A percentile compares a stretch with the other conserved stretches of the same genome.
Conservation (phyloP, 371 early-diverging fungal genomes). For the Mortierella sp. region DNA sequence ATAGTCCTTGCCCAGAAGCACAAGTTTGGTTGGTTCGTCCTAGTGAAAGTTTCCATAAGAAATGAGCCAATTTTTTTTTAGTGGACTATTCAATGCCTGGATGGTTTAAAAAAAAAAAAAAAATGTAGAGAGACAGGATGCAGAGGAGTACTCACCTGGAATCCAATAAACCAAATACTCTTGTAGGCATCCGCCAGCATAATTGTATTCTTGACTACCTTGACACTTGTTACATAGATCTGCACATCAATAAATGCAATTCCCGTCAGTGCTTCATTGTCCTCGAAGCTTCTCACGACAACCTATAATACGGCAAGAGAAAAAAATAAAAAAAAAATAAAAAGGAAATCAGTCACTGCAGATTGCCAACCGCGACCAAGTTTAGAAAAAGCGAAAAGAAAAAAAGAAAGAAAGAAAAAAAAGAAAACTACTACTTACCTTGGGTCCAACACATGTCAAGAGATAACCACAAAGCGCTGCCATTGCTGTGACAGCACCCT, state of each 20-base stretch:
- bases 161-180: slow-evolving; percentile 93
- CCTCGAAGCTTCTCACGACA: slow-evolving; percentile 91
- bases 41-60: slow-evolving; percentile 32
- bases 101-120: not conserved
- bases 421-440: slow-evolving; percentile 58
- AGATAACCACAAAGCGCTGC: slow-evolving; percentile 90
- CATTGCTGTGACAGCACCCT: slow-evolving; percentile 94
- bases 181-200: slow-evolving; percentile 94
- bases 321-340: not conserved
- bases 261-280: slow-evolving; percentile 88
- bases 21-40: slow-evolving; percentile 93
- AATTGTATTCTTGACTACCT: slow-evolving; percentile 90
- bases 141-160: slow-evolving; percentile 72
- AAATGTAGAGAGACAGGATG: not conserved
- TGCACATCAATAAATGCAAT: slow-evolving; percentile 98
- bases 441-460: slow-evolving; percentile 91
- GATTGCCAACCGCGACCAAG: no score
- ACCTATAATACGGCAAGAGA: no score
- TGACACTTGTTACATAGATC: slow-evolving; percentile 87
- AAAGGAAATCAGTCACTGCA: not conserved
- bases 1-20: slow-evolving; percentile 91
- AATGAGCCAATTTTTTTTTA: not conserved
- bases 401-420: not conserved
- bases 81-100: not conserved
- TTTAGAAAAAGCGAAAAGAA: not conserved